Percentiles rank a stretch among this genome's conserved stretches.
phyloP scores from a whole-genome alignment of 2,329 filamentous ascomycete genomes.

The Onygenales sp. region DNA sequence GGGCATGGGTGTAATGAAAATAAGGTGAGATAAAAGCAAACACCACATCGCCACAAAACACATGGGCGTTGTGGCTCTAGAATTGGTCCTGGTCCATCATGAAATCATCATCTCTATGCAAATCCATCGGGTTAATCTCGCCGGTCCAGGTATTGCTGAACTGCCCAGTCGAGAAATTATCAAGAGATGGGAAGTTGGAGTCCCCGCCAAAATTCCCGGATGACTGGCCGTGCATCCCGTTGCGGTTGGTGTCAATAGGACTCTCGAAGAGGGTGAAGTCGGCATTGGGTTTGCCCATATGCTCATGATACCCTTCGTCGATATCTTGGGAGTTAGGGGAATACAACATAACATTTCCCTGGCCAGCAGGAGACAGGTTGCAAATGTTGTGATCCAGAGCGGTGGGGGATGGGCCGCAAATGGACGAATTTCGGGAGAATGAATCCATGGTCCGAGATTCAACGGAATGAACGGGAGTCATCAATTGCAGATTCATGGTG shows the following conservation, averaged over 20 bases:
- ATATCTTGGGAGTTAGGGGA: constrained; percentile 16
- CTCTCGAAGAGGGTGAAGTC: constrained; percentile 22
- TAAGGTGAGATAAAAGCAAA: background rate
- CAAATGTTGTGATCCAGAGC: constrained; percentile 9
- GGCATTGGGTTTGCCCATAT: constrained; percentile 10
- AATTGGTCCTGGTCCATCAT: background rate
- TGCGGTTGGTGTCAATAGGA: background rate
- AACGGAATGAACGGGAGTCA: constrained; percentile 11
- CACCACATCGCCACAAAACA: background rate
- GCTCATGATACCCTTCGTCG: constrained; percentile 16
- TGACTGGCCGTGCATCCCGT: background rate
- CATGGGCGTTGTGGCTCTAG: background rate
- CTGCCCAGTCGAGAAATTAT: background rate
- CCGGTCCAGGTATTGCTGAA: background rate
- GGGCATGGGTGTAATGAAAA: too few relatives aligned
- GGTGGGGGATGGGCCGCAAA: constrained; percentile 10
- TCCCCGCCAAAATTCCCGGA: too few relatives aligned
- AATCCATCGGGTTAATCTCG: background rate
- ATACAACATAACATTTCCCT: constrained; percentile 22
- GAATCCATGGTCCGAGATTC: constrained; percentile 11
- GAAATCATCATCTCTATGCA: constrained; percentile 1
- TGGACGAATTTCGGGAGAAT: constrained; percentile 12
- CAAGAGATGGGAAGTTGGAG: background rate
- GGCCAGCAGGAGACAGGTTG: constrained; percentile 18
- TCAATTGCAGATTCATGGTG: constrained; percentile 17